phyloP scores from a whole-genome alignment of 768 basidiomycete species.

The Collybia sp. region DNA sequence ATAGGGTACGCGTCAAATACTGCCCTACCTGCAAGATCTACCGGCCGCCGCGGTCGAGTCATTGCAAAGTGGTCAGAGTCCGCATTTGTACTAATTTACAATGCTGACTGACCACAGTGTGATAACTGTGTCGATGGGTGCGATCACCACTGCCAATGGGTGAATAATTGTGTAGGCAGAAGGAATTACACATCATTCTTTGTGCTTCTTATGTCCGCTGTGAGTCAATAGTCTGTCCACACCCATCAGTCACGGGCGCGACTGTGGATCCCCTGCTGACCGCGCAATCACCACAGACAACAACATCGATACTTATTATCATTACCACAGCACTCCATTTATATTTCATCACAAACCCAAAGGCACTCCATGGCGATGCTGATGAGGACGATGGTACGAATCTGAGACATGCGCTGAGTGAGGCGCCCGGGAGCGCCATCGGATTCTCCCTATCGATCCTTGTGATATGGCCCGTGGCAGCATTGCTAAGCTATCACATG shows the following conservation, averaged over 20 bases:
- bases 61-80: constrained; percentile 82
- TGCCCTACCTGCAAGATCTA: constrained; percentile 93
- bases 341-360: constrained; percentile 54
- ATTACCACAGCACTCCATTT: constrained; percentile 82
- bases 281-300: constrained; percentile 39
- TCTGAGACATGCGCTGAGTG: constrained; percentile 41
- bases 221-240: constrained; percentile 33
- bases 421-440: constrained; percentile 75
- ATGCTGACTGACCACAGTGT: constrained; percentile 46
- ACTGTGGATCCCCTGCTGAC: too few species aligned
- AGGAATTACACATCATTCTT: constrained; percentile 96
- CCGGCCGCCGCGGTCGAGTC: constrained; percentile 89
- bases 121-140: constrained; percentile 97
- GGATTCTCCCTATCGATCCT: constrained; percentile 68
- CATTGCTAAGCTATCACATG: constrained; percentile 79
- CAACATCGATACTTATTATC: constrained; percentile 71
- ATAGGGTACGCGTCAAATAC: constrained; percentile 87
- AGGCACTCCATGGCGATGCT: constrained; percentile 10
- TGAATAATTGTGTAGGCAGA: constrained; percentile 94
- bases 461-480: constrained; percentile 80
- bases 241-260: not conserved
- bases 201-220: constrained; percentile 70
- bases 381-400: constrained; percentile 17
- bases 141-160: constrained; percentile 88
- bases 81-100: constrained; percentile 1